These are phyloP conservation scores for Cryptococcus maquisensis DNA, from an alignment of 1,284 basidiomycete genomes.

Conservation along the genomic window DNA sequence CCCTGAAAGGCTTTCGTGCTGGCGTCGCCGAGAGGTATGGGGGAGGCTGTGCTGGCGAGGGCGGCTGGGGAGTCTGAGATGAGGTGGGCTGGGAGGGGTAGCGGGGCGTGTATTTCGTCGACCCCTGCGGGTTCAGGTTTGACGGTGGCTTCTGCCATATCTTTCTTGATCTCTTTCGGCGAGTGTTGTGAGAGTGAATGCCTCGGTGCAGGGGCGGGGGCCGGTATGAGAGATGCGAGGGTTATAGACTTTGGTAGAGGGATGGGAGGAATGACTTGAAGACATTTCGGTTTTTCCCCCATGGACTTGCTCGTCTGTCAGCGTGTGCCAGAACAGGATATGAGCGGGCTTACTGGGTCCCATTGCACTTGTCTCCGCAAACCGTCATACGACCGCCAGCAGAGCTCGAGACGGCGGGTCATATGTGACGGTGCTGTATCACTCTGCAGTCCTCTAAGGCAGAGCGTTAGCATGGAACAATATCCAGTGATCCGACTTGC, in stretches of 20 bases:
- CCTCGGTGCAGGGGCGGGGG: background rate
- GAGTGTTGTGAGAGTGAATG: background rate
- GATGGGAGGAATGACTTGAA: background rate
- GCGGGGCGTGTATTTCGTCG: background rate
- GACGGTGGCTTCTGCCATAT: background rate
- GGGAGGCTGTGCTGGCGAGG: background rate
- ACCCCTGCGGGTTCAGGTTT: background rate
- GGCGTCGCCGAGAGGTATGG: constrained; percentile 1
- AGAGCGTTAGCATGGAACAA: background rate
- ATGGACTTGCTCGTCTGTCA: background rate
- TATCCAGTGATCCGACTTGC: constrained; percentile 10
- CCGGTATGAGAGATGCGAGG: background rate
- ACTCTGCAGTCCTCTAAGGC: constrained; percentile 2
- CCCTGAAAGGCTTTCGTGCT: background rate
- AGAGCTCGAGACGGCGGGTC: constrained; percentile 21
- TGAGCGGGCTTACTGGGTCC: background rate
- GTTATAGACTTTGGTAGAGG: background rate
- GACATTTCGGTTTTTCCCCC: background rate
- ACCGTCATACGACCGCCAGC: constrained; percentile 32
- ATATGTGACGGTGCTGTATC: constrained; percentile 21
- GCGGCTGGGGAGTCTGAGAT: background rate
- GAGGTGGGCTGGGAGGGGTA: background rate
- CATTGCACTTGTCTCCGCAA: constrained; percentile 22
- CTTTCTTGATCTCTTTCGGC: too few relatives aligned
- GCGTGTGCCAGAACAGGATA: background rate